These are phyloP conservation scores for Tylopilus sp. DNA, from an alignment of 768 basidiomycete species.

Conservation along the genomic window DNA sequence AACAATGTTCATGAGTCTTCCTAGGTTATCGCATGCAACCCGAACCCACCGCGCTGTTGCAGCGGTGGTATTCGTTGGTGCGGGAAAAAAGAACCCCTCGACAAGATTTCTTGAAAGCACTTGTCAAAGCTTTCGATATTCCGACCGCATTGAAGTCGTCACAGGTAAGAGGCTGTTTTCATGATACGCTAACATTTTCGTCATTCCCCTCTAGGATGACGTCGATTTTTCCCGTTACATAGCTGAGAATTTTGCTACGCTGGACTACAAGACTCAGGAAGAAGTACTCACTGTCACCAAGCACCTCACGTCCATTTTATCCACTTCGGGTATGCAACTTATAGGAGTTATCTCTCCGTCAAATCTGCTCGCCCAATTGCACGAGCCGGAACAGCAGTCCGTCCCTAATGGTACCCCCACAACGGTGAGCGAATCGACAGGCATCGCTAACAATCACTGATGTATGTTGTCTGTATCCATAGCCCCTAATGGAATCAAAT, in stretches of 20 bases:
- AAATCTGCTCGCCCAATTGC: slow-evolving; percentile 62
- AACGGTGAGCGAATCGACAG: slow-evolving; percentile 3
- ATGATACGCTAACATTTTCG: no score
- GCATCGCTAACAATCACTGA: neutral
- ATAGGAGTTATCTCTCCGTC: slow-evolving; percentile 71
- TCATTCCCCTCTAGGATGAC: slow-evolving; percentile 53
- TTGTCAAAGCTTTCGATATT: slow-evolving; percentile 83
- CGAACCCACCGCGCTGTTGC: slow-evolving; percentile 69
- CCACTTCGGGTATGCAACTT: slow-evolving; percentile 78
- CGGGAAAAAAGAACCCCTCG: slow-evolving; percentile 85
- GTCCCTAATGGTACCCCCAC: neutral
- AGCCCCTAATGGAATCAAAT: slow-evolving; percentile 4
- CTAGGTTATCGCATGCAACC: slow-evolving; percentile 66
- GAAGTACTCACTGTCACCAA: slow-evolving; percentile 87
- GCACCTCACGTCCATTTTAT: slow-evolving; percentile 69
- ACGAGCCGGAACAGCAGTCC: slow-evolving; percentile 26
- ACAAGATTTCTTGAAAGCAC: slow-evolving; percentile 82
- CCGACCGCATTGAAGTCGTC: slow-evolving; percentile 50
- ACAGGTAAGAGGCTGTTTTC: slow-evolving; percentile 40
- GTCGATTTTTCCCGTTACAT: slow-evolving; percentile 87
- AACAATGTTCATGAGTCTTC: neutral
- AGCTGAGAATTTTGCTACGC: slow-evolving; percentile 87
- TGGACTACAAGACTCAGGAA: slow-evolving; percentile 96
- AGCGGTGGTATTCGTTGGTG: slow-evolving; percentile 88
- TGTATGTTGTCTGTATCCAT: neutral